phyloP scores from a whole-genome alignment of 2,329 filamentous ascomycete species.

The Aspergillus neotritici region DNA sequence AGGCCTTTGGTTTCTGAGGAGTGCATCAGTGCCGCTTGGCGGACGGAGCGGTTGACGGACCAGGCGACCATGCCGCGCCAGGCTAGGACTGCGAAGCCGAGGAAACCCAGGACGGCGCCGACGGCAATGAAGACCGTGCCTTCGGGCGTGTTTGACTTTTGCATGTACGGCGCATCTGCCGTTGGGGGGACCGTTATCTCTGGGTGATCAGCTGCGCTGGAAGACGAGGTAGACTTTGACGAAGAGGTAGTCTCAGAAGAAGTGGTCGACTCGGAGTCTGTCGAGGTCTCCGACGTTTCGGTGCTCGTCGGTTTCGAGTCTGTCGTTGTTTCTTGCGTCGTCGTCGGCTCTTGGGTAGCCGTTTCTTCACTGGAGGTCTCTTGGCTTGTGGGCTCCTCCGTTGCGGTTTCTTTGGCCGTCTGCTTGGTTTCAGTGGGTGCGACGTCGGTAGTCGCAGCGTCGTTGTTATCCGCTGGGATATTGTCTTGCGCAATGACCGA shows the following conservation, averaged over 20 bases:
- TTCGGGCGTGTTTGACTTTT: slow-evolving; percentile 75
- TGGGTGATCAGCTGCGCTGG: slow-evolving; percentile 51
- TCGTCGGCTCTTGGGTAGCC: slow-evolving; percentile 17
- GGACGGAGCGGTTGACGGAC: slow-evolving; percentile 85
- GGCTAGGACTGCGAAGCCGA: slow-evolving; percentile 72
- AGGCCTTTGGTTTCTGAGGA: slow-evolving; percentile 66
- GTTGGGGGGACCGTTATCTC: slow-evolving; percentile 75
- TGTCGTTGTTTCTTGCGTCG: slow-evolving; percentile 21
- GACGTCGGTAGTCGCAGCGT: neutral
- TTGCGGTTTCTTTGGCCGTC: neutral
- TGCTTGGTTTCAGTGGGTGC: neutral
- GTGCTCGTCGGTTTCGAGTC: slow-evolving; percentile 16
- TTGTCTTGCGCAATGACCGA: slow-evolving; percentile 13
- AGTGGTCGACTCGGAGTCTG: slow-evolving; percentile 20
- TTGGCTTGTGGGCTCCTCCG: slow-evolving; percentile 15
- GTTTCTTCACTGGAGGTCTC: slow-evolving; percentile 10
- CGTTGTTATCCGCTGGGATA: neutral
- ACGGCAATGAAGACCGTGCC: slow-evolving; percentile 96
- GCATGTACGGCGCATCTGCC: slow-evolving; percentile 82
- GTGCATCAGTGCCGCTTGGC: slow-evolving; percentile 72
- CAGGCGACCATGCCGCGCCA: slow-evolving; percentile 88
- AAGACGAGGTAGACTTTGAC: slow-evolving; percentile 44
- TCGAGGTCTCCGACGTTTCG: slow-evolving; percentile 18
- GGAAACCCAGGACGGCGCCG: slow-evolving; percentile 76
- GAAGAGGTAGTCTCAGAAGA: slow-evolving; percentile 7